Percentiles rank a stretch among this genome's conserved stretches.
Conservation (phyloP, 2,329 filamentous ascomycete genomes). For the Aspergillus hortae region DNA sequence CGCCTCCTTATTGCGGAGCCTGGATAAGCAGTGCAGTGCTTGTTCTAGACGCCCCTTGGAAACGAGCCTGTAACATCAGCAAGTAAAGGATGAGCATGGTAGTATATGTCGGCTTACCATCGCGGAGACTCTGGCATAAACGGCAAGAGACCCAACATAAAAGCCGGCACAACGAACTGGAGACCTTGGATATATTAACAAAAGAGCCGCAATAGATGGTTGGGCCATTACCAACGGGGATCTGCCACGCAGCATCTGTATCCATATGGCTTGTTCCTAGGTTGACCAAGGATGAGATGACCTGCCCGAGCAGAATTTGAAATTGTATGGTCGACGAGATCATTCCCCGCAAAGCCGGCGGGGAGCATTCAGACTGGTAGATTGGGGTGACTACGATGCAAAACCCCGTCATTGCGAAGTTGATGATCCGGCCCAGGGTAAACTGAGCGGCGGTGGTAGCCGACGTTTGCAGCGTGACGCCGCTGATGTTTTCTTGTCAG, state of each 20-base stretch:
- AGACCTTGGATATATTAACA: background rate
- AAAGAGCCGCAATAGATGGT: background rate
- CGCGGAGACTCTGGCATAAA: background rate
- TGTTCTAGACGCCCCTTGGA: background rate
- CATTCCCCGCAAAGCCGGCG: background rate
- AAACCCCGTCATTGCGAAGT: background rate
- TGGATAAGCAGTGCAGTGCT: background rate
- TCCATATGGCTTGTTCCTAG: background rate
- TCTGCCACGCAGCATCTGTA: background rate
- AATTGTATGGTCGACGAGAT: background rate
- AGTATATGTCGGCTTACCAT: background rate
- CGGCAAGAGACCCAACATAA: background rate
- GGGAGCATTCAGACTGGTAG: background rate
- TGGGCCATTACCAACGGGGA: background rate
- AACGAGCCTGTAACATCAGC: background rate
- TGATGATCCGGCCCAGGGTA: background rate
- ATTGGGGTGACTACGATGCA: background rate
- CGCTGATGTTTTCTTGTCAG: background rate
- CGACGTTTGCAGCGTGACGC: background rate
- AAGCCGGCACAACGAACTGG: background rate
- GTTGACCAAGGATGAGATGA: background rate
- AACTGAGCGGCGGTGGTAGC: background rate
- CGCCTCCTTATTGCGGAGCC: background rate
- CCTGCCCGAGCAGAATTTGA: background rate
- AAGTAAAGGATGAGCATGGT: background rate